Evolutionary conservation across 768 basidiomycete genomes (phyloP).

Genomic region (Mycena indigotica): DNA sequence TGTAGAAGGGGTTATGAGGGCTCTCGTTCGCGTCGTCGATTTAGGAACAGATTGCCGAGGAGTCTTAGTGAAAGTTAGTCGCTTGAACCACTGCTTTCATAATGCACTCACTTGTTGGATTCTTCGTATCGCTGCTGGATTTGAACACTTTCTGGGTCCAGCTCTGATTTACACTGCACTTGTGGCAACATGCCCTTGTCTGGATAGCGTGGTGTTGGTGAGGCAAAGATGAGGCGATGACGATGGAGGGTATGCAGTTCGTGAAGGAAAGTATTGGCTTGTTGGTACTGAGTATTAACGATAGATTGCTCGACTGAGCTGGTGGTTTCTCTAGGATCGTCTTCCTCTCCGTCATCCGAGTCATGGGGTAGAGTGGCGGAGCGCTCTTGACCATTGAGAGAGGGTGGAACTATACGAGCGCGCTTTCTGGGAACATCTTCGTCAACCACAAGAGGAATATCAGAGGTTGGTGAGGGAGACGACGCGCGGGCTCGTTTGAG

Average conservation of each 20-base stretch:
- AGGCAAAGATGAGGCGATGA: constrained; percentile 55
- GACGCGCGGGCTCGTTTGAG: constrained; percentile 39
- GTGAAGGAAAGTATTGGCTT: constrained; percentile 65
- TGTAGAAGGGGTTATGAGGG: background rate
- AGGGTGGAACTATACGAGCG: constrained; percentile 52
- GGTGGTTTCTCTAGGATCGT: constrained; percentile 30
- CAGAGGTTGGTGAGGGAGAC: constrained; percentile 32
- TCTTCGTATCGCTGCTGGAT: constrained; percentile 66
- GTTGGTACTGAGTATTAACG: constrained; percentile 50
- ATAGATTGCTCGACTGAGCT: constrained; percentile 5
- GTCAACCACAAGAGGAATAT: constrained; percentile 31
- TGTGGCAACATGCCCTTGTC: constrained; percentile 3
- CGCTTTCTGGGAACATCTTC: constrained; percentile 49
- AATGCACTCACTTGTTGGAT: constrained; percentile 51
- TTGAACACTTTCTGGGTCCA: constrained; percentile 40
- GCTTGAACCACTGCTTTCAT: background rate
- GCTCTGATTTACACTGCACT: constrained; percentile 18
- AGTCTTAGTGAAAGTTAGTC: constrained; percentile 41
- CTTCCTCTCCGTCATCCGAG: constrained; percentile 38
- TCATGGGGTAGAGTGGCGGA: constrained; percentile 29
- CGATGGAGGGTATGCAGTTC: constrained; percentile 71
- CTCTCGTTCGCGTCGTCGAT: constrained; percentile 48
- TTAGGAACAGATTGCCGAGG: constrained; percentile 66
- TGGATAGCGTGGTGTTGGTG: constrained; percentile 19
- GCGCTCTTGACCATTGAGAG: constrained; percentile 52